Conservation (phyloP, 192 early-diverging fungal species). For the Umbelopsis sp. region DNA sequence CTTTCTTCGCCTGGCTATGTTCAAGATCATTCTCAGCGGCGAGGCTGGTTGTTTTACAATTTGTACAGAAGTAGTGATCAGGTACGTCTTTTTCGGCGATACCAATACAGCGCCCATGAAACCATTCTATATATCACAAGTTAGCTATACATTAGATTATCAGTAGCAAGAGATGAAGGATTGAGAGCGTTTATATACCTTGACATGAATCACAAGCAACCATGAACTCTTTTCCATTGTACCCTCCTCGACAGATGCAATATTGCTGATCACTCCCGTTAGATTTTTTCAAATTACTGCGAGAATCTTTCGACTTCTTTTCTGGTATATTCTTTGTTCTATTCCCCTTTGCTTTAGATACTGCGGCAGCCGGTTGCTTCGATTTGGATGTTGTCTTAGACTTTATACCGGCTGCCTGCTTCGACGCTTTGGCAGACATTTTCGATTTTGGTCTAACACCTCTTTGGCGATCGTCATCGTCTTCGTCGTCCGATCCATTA, state of each 20-base stretch:
- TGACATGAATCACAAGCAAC: conserved; percentile 57
- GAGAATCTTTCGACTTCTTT: conserved; percentile 22
- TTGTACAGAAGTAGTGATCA: conserved; percentile 35
- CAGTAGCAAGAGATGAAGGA: background rate
- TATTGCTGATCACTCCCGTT: conserved; percentile 33
- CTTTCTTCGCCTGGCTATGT: conserved; percentile 28
- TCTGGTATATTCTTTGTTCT: conserved; percentile 10
- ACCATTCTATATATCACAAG: conserved; percentile 49
- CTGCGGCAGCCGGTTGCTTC: conserved; percentile 1
- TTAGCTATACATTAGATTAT: background rate
- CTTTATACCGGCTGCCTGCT: background rate
- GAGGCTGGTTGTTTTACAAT: conserved; percentile 32
- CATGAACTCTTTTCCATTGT: conserved; percentile 61
- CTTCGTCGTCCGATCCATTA: conserved; percentile 20
- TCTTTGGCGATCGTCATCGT: conserved; percentile 3
- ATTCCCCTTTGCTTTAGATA: background rate
- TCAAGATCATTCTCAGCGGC: conserved; percentile 29
- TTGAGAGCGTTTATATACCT: conserved; percentile 29
- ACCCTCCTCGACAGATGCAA: conserved; percentile 53
- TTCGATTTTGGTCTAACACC: conserved; percentile 20
- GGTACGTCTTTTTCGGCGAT: conserved; percentile 40
- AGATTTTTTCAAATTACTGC: background rate
- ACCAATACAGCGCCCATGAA: conserved; percentile 58
- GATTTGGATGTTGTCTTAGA: background rate
- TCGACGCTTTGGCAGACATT: background rate